Conservation (phyloP, 768 basidiomycete genomes). For the Serendipita sp. region DNA sequence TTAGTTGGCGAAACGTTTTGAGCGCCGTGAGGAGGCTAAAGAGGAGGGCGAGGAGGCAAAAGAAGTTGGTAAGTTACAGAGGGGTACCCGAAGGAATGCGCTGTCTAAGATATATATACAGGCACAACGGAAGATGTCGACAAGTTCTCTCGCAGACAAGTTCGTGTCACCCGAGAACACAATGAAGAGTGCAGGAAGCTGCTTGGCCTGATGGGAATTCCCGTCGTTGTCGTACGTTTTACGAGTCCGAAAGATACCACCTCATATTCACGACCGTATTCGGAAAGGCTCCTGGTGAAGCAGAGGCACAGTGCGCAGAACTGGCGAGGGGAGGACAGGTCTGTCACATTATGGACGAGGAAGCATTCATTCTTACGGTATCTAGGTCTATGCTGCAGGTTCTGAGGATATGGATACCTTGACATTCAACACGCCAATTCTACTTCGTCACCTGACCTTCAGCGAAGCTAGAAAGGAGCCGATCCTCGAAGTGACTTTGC, state of each 20-base stretch:
- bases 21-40: slow-evolving; percentile 78
- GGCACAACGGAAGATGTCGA: slow-evolving; percentile 88
- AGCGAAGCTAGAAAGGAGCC: slow-evolving; percentile 96
- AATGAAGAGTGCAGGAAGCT: slow-evolving; percentile 88
- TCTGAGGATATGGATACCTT: slow-evolving; percentile 99
- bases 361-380: not conserved
- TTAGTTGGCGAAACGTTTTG: slow-evolving; percentile 93
- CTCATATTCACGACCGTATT: not conserved
- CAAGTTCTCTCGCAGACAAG: slow-evolving; percentile 72
- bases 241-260: not conserved
- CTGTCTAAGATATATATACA: slow-evolving; percentile 11
- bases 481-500: slow-evolving; percentile 78
- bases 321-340: slow-evolving; percentile 92
- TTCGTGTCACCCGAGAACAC: slow-evolving; percentile 88
- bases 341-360: not conserved
- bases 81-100: not conserved
- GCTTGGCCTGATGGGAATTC: slow-evolving; percentile 90
- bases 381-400: slow-evolving; percentile 86
- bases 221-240: slow-evolving; percentile 65
- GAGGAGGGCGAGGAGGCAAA: slow-evolving; percentile 93
- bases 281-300: slow-evolving; percentile 88
- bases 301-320: slow-evolving; percentile 97
- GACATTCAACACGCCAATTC: slow-evolving; percentile 81
- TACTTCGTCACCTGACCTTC: slow-evolving; percentile 92
- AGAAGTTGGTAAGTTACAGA: slow-evolving; percentile 46